Evolutionary conservation across 257 asterid species (phyloP).

Genomic region (Forsythia viridissima): DNA sequence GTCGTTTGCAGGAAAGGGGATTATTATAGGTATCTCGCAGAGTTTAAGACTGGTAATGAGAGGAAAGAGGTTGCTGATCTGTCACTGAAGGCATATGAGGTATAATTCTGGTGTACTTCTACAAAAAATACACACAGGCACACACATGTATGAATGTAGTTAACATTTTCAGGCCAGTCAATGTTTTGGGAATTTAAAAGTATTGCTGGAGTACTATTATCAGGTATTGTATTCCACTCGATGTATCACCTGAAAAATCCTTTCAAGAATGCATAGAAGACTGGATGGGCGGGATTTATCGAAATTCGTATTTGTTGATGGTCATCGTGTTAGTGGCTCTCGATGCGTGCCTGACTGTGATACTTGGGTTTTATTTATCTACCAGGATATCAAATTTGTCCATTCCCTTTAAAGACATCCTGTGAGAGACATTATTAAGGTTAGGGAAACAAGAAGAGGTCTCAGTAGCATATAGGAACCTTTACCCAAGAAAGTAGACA

Average conservation of each 20-base stretch:
- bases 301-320: background rate
- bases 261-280: slow-evolving; percentile 1
- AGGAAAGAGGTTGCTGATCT: slow-evolving; percentile 67
- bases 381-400: background rate
- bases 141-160: background rate
- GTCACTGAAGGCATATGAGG: slow-evolving; percentile 70
- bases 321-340: background rate
- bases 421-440: background rate
- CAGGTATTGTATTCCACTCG: background rate
- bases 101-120: slow-evolving; percentile 19
- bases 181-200: background rate
- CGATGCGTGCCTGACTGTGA: background rate
- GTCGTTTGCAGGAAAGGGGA: slow-evolving; percentile 62
- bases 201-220: slow-evolving; percentile 12
- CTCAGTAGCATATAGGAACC: background rate
- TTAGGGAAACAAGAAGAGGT: slow-evolving; percentile 14
- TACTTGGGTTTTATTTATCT: background rate
- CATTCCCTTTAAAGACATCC: slow-evolving; percentile 11
- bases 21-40: slow-evolving; percentile 67
- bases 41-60: slow-evolving; percentile 55
- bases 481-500: background rate
- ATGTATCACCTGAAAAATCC: background rate
- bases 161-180: background rate
- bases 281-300: background rate
- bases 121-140: background rate